phyloP scores from a whole-genome alignment of 495 filamentous ascomycete genomes.

The Jackrogersella minutella region DNA sequence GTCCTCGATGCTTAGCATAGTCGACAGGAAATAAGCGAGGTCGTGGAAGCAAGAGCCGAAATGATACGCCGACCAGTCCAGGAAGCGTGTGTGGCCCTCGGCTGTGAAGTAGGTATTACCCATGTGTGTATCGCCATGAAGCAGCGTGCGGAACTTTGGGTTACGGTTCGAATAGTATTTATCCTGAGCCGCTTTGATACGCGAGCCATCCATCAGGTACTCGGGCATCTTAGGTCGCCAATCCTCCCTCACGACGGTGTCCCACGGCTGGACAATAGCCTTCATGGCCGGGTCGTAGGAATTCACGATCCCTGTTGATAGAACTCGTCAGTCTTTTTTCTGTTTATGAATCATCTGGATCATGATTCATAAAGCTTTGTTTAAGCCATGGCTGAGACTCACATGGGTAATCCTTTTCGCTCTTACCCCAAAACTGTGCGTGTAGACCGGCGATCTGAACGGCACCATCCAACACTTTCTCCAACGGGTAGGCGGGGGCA shows the following conservation, averaged over 20 bases:
- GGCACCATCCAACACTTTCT: slow-evolving; percentile 42
- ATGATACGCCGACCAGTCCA: slow-evolving; percentile 50
- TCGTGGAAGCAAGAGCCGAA: slow-evolving; percentile 48
- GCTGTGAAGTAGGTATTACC: slow-evolving; percentile 37
- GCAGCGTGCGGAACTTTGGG: slow-evolving; percentile 40
- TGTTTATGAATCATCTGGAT: neutral
- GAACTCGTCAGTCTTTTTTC: neutral
- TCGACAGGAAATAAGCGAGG: slow-evolving; percentile 46
- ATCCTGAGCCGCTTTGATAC: slow-evolving; percentile 40
- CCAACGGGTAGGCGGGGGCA: slow-evolving; percentile 42
- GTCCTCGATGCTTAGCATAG: slow-evolving; percentile 44
- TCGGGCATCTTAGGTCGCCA: slow-evolving; percentile 40
- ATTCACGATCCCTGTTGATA: slow-evolving; percentile 25
- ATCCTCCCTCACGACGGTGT: slow-evolving; percentile 34
- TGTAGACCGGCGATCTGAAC: slow-evolving; percentile 47
- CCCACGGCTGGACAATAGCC: slow-evolving; percentile 37
- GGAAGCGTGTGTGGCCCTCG: slow-evolving; percentile 42
- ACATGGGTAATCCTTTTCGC: slow-evolving; percentile 42
- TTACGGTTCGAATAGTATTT: slow-evolving; percentile 44
- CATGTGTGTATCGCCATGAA: slow-evolving; percentile 49
- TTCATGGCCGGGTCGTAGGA: slow-evolving; percentile 36
- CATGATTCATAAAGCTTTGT: neutral
- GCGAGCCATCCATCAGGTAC: slow-evolving; percentile 39
- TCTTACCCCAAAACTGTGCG: slow-evolving; percentile 48
- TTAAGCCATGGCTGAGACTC: slow-evolving; percentile 6